phyloP scores from a whole-genome alignment of 1,139 yeast genomes.

The Zhuliangozyma blackwelliae region DNA sequence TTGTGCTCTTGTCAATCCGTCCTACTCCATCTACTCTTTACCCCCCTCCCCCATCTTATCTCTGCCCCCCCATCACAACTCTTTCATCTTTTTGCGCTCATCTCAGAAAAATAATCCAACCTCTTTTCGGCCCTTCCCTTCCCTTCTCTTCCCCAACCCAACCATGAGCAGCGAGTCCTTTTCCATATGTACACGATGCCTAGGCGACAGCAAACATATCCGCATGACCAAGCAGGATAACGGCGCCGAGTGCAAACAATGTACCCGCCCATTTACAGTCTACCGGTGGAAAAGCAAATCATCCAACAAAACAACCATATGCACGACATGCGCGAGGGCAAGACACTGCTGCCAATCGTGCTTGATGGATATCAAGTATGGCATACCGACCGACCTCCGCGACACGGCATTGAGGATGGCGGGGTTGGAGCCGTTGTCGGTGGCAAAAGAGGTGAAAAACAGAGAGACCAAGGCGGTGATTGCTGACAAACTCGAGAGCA shows the following conservation, averaged over 20 bases:
- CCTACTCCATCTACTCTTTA: too few relatives aligned
- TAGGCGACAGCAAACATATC: slow-evolving; percentile 61
- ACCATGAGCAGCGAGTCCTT: slow-evolving; percentile 8
- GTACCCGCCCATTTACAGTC: slow-evolving; percentile 81
- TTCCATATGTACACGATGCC: slow-evolving; percentile 64
- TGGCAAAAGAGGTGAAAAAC: slow-evolving; percentile 14
- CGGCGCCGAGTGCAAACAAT: slow-evolving; percentile 75
- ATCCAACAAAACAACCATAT: slow-evolving; percentile 54
- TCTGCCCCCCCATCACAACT: too few relatives aligned
- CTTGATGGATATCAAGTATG: slow-evolving; percentile 74
- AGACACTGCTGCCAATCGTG: slow-evolving; percentile 87
- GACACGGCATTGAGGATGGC: slow-evolving; percentile 82
- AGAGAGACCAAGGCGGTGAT: slow-evolving; percentile 41
- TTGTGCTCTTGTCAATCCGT: too few relatives aligned
- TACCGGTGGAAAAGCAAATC: slow-evolving; percentile 61
- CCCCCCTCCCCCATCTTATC: too few relatives aligned
- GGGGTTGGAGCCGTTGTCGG: slow-evolving; percentile 34
- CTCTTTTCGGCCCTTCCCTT: background rate
- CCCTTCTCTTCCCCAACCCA: background rate
- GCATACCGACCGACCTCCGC: slow-evolving; percentile 71
- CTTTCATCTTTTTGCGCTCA: too few relatives aligned
- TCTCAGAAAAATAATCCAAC: too few relatives aligned
- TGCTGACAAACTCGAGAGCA: slow-evolving; percentile 34
- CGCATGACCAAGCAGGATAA: slow-evolving; percentile 69
- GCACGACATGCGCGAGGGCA: slow-evolving; percentile 73